Base-by-base conservation (phyloP, 192 early-diverging fungal species). In the Coemansia reversa region DNA sequence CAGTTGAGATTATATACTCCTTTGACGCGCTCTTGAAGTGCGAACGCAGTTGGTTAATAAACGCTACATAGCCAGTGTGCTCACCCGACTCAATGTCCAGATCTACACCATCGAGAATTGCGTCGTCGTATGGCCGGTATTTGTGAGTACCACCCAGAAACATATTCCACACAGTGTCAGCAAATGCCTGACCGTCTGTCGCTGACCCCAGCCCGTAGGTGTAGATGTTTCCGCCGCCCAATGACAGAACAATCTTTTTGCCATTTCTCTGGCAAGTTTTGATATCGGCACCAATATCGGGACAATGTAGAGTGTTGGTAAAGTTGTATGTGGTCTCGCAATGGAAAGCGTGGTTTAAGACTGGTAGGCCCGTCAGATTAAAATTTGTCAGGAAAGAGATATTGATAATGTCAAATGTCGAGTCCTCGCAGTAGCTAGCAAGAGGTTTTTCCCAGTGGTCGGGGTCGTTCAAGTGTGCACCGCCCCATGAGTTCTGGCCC, bases 81-180 rank as follows among this genome's bases (percentile, higher is more conserved):
- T 65, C 63, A 11, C 89, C 86, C 58, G 84, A 87, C 82, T 92
- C 90, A 29, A 90, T 86, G 66, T 90, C 89, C 53, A 84, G 69
- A 60, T 89, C 87, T 28, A 92, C 68, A 27, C 93, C 93, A 61
- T 94, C 91, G 7, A 94, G 58, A 3, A 90, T 70, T 0, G 83
- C 87, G 45, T 88, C 79, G 24, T 86, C 90, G 52, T 93, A 87
- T 0, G 93, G 93, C 1, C 91, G 85, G 8, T 71, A 77, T 16
- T 55, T 11, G 22, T 85, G 76, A 7, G 76, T 68, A 0, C 91
- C 91, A 24, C 85, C 88, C 18, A 91, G 71, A 56, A 93, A 93
- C 61, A 90, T 77, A 62, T 93, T 86, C 87, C 88, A 93, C 12
- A 94, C 69, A 4, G 86, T 88, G 19, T 85, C 67, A 0, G 93